A percentile compares a stretch with the other conserved stretches of the same genome.
Evolutionary conservation across 768 basidiomycete species (phyloP).

Genomic region (Postia placenta): DNA sequence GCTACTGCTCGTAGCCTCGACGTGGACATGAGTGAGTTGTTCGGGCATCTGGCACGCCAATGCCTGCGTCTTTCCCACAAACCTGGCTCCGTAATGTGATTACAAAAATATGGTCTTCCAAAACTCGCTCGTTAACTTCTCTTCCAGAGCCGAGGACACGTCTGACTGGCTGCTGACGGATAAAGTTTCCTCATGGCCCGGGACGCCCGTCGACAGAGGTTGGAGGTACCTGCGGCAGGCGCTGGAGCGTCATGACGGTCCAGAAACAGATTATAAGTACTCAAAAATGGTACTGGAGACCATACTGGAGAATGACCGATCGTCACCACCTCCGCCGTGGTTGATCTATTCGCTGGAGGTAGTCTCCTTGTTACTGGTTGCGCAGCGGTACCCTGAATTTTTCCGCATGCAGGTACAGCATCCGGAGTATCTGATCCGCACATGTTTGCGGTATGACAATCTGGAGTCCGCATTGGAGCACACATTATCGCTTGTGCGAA

Average conservation of each 20-base stretch:
- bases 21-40: conserved; percentile 85
- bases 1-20: conserved; percentile 65
- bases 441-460: conserved; percentile 72
- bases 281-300: conserved; percentile 72
- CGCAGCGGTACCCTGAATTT: not conserved
- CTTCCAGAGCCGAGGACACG: conserved; percentile 57
- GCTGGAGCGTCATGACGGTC: conserved; percentile 70
- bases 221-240: conserved; percentile 86
- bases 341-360: conserved; percentile 74
- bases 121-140: conserved; percentile 7
- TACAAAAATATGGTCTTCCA: conserved; percentile 6
- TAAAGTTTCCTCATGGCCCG: conserved; percentile 77
- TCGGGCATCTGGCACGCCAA: conserved; percentile 68
- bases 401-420: conserved; percentile 49
- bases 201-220: conserved; percentile 70
- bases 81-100: conserved; percentile 54
- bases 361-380: not conserved
- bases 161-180: conserved; percentile 84
- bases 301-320: conserved; percentile 60
- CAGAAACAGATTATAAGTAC: conserved; percentile 69
- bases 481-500: conserved; percentile 62
- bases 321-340: conserved; percentile 73
- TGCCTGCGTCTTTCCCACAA: conserved; percentile 72
- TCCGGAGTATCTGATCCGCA: conserved; percentile 78
- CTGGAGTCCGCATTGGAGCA: conserved; percentile 73